Percentiles rank a stretch among this genome's conserved stretches.
These are phyloP conservation scores for Aureobasidium sp. DNA, from an alignment of 2,329 filamentous ascomycete genomes.

Conservation along the genomic window DNA sequence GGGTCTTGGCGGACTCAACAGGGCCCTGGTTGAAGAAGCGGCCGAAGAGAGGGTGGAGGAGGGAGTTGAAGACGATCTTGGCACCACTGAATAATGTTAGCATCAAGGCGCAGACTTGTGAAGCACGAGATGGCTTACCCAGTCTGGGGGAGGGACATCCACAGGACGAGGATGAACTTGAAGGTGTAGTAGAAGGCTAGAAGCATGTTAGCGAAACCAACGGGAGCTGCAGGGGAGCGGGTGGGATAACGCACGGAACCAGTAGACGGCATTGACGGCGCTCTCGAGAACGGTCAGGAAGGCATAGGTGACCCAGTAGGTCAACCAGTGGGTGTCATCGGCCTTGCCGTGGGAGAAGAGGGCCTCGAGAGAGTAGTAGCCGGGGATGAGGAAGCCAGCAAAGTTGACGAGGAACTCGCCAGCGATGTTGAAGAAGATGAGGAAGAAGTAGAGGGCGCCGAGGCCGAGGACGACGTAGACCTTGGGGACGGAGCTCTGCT, in stretches of 20 bases:
- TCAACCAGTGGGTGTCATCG: constrained; percentile 75
- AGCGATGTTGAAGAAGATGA: constrained; percentile 87
- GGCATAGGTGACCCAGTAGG: constrained; percentile 79
- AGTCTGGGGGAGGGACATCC: constrained; percentile 94
- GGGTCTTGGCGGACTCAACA: constrained; percentile 49
- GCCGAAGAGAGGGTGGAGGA: constrained; percentile 82
- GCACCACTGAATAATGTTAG: constrained; percentile 58
- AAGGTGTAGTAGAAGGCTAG: constrained; percentile 97
- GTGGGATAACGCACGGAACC: constrained; percentile 52
- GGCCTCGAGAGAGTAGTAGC: constrained; percentile 74
- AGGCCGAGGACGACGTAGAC: constrained; percentile 72
- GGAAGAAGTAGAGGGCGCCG: constrained; percentile 74
- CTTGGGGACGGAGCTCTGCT: constrained; percentile 74
- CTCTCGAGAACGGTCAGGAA: constrained; percentile 79
- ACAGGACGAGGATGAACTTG: constrained; percentile 96
- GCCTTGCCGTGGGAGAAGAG: constrained; percentile 62
- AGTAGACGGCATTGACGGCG: constrained; percentile 76
- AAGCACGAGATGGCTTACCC: constrained; percentile 51
- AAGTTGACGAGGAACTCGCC: constrained; percentile 82
- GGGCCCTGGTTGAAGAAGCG: constrained; percentile 74
- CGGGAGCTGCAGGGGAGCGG: not conserved
- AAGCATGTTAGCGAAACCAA: constrained; percentile 16
- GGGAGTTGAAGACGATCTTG: constrained; percentile 92
- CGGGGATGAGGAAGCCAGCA: constrained; percentile 72
- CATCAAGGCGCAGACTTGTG: constrained; percentile 18